Conservation (phyloP, 176 grass and related monocot genomes). For the Echinochloa phyllopogon region DNA sequence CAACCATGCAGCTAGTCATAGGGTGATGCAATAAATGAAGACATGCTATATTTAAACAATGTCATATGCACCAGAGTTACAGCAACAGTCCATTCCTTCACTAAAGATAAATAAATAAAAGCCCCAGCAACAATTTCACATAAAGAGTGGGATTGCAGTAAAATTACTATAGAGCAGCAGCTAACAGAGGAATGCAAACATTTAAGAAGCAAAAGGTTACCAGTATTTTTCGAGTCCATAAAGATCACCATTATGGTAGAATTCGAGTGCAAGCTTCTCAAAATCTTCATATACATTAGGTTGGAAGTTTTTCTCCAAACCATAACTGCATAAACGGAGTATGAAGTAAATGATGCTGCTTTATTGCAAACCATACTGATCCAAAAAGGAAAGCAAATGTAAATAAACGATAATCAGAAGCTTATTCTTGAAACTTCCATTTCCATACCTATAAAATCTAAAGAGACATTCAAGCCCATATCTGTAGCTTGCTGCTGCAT, state of each 20-base stretch:
- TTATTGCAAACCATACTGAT: not conserved
- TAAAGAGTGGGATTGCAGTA: not conserved
- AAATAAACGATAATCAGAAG: not conserved
- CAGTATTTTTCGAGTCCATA: constrained; percentile 99
- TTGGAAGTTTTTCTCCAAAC: constrained; percentile 94
- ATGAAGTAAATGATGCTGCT: not conserved
- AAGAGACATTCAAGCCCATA: constrained; percentile 98
- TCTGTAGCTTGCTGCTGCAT: constrained; percentile 84
- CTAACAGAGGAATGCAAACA: constrained; percentile 19
- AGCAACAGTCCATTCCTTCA: constrained; percentile 7
- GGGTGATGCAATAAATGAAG: not conserved
- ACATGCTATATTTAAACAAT: not conserved
- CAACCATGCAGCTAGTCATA: not conserved
- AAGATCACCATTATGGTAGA: constrained; percentile 80
- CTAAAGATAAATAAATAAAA: constrained; percentile 16
- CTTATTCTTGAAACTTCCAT: not conserved
- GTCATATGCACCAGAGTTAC: not conserved
- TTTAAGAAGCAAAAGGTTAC: constrained; percentile 49
- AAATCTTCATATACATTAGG: constrained; percentile 91
- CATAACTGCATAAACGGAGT: constrained; percentile 75
- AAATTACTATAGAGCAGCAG: constrained; percentile 21
- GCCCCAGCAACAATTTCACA: constrained; percentile 25
- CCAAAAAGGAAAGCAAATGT: not conserved
- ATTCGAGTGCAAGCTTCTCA: constrained; percentile 78
- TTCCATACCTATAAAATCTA: constrained; percentile 93